Evolutionary conservation across 78 protist species (phyloP), one percentile per base, ranked within the genome.

Genomic region (Creolimax fragrantissima): DNA sequence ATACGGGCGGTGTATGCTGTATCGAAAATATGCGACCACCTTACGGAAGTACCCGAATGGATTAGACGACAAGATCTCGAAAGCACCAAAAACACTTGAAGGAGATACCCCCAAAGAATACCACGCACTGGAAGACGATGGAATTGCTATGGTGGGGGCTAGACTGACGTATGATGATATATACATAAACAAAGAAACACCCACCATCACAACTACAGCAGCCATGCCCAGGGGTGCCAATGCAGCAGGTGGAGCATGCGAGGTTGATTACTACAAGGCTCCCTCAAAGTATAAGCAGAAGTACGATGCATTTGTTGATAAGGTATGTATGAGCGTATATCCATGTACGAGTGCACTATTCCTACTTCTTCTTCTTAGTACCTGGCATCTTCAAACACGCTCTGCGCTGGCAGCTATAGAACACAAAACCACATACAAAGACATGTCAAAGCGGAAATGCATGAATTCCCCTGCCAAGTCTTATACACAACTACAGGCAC

Each of bases 1-100:
- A 17, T 97, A 94, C 43, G 99, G 99, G 39, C 95, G 99, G 45
- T 98, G 99, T 91, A 96, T 98, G 39, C 97, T 98, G 58, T 86
- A 95, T 43, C 95, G 97, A 88, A 96, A 96, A 93, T 88, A 92
- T 44, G 84, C 93, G 2, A n/a, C 94, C 3, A 24, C 95, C 43
- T 2, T 96, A 24, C 93, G 94, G 66, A 91, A 83, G 83, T 94
- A 96, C 41, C 85, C 94, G 6, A 94, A 92, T 90, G 6, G 66
- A 35, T 2, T 92, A 35, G 2, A 2, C 35, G 93, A 92, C 42
- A 58, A 86, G 45, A 85, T 92, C 43, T 2, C 35, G 58, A 84
- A 41, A 44, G 92, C 41, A 90, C 86, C 42, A 39, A 6, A 41
- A 11, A 83, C 41, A 5, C 86, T 83, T 36, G 42, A 83, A 6